Base-by-base conservation (phyloP, 352 stramenopile species). In the Lagenidium giganteum region DNA sequence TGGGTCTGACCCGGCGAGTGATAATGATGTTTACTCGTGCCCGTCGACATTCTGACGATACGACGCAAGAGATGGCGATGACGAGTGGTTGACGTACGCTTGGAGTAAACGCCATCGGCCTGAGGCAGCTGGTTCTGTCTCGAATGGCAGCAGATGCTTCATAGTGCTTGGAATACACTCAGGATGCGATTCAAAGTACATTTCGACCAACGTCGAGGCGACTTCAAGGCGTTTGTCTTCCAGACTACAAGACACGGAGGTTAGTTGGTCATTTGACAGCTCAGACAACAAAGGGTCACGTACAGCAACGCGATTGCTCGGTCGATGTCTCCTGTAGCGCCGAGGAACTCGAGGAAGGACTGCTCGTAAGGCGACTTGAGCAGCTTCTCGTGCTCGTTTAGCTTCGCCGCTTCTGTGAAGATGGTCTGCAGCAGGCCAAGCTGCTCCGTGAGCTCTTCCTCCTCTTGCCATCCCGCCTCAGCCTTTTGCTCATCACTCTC, bases 331-430 rank as follows among this genome's bases (percentile, higher is more conserved):
- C 48, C 55, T 8, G 38, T 54, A 5, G 48, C 38, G 12, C 47
- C 58, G 4, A 68, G 28, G 30, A 56, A 68, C 34, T 64, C 58
- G 1, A 68, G 29, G 37, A 61, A 64, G 7, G 27, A 45, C 7
- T 51, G 38, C 25, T 64, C 55, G 26, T 57, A 68, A 12, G 53
- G 24, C 24, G 58, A 46, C 2, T 42, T 32, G 13, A 68, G 23
- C n/a, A 68, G 23, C 18, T 49, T 53, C 30, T 49, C 48, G 22
- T 57, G 40, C 16, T 68, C 49, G 1, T 51, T 24, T 9, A 42
- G 47, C 28, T 40, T 51, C 18, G 31, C 36, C 2, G 51, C 53
- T 36, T 64, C 53, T 4, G 18, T 53, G 21, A 68, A 68, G 14
- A 57, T 51, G 2, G 48, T 36, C 37, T 64, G 47, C 9, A 64